Conservation (phyloP, 2,329 filamentous ascomycete genomes). For the Cordyceps tenuipes region DNA sequence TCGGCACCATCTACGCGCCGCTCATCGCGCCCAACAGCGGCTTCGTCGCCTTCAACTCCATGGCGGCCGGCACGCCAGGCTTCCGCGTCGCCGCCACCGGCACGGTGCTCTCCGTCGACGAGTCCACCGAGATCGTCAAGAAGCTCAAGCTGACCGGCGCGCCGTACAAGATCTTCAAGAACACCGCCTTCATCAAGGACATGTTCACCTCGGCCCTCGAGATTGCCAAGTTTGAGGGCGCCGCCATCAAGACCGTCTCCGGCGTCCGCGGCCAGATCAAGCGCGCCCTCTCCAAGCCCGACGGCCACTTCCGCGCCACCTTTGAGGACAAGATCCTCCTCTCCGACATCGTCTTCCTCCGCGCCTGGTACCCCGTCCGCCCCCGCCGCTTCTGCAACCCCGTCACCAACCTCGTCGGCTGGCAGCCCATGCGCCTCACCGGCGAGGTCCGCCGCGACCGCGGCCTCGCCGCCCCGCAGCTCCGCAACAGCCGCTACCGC, state of each 20-base stretch:
- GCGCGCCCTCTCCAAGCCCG: conserved; percentile 82
- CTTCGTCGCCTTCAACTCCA: conserved; percentile 87
- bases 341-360: conserved; percentile 90
- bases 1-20: conserved; percentile 89
- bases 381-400: conserved; percentile 96
- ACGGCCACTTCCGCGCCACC: conserved; percentile 91
- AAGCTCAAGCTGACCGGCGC: conserved; percentile 93
- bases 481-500: conserved; percentile 80
- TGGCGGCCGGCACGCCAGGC: conserved; percentile 74
- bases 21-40: conserved; percentile 93
- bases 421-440: conserved; percentile 90
- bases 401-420: conserved; percentile 85
- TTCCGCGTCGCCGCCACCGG: conserved; percentile 94
- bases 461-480: conserved; percentile 65
- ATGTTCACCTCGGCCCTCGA: conserved; percentile 94
- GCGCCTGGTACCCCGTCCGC: conserved; percentile 94
- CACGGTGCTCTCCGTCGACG: conserved; percentile 87
- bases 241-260: conserved; percentile 90
- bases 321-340: conserved; percentile 98
- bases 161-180: conserved; percentile 98
- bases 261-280: conserved; percentile 97
- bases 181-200: conserved; percentile 96
- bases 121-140: conserved; percentile 96
- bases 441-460: conserved; percentile 79
- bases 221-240: conserved; percentile 97